phyloP scores from a whole-genome alignment of 2,329 filamentous ascomycete genomes.

The Huntiella bhutanensis region DNA sequence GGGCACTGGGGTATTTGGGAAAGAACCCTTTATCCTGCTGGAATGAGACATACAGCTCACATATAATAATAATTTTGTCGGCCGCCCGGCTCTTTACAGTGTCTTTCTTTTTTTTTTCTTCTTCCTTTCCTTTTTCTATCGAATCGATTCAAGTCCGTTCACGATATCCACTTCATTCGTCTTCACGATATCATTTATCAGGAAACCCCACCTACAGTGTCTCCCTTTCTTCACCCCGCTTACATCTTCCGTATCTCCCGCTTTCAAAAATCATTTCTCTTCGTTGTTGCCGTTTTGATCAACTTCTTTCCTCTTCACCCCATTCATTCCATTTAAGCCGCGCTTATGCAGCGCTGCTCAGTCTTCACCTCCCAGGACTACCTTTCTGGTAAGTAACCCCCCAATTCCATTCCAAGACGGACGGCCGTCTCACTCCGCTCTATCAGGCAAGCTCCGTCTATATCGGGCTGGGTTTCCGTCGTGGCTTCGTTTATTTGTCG shows the following conservation, averaged over 20 bases:
- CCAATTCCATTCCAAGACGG: conserved; percentile 19
- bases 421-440: conserved; percentile 2
- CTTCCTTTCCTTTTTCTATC: neutral
- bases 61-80: neutral
- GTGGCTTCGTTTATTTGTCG: neutral
- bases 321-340: conserved; percentile 28
- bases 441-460: neutral
- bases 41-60: no score
- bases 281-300: neutral
- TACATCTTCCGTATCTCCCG: neutral
- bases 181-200: neutral
- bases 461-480: neutral
- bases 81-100: neutral
- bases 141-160: neutral
- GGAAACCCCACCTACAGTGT: neutral
- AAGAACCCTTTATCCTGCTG: no score
- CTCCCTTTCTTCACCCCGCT: neutral
- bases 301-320: conserved; percentile 13
- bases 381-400: conserved; percentile 45
- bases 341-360: conserved; percentile 68
- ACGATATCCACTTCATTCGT: neutral
- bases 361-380: conserved; percentile 78
- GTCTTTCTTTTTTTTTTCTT: conserved; percentile 3
- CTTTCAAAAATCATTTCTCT: no score
- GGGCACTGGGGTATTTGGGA: no score